Base-by-base conservation (phyloP, 352 stramenopile species). In the Globisporangium perplexum region DNA sequence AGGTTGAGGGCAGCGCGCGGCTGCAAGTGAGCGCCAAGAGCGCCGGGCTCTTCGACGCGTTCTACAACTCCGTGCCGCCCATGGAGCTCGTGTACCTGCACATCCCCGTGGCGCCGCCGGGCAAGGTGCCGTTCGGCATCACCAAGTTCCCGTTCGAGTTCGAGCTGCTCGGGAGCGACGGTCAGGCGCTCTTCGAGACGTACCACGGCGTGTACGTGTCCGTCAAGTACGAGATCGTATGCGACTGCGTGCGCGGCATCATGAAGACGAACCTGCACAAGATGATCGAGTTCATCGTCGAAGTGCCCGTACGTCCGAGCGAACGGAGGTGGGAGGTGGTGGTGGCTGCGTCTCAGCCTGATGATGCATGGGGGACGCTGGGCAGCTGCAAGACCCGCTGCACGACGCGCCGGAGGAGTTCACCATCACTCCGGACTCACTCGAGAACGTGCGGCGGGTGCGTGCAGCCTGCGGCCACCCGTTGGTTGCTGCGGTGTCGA, bases 141-240 rank as follows among this genome's bases (percentile, higher is more conserved):
- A 77, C 82, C 47, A 95, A 96, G 61, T 81, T 96, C 59, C 86
- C 88, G 11, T 97, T 97, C 35, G 83, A 95, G 67, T 96, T 96
- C 64, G 74, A 85, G 56, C 63, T 96, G 17, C 56, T 77, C 38
- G 72, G 72, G 38, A 84, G 86, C 47, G 71, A 88, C 44, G 63
- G 65, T 14, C 69, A 86, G 57, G 55, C 71, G 53, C 72, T 97
- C 31, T 83, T 91, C 46, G 90, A 97, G 60, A 96, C 89, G 12
- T 97, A 97, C 63, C 90, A 97, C 54, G 90, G 90, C 45, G 86
- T 96, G 6, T 96, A 96, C 61, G 72, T 97, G 15, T 95, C 78
- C 17, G 80, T 96, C 54, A 93, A 89, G 57, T 97, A 97, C 70
- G 77, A 89, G 55, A 92, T 97, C 47, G 69, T 71, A 1, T 85